These are phyloP conservation scores for Leishmania martiniquensis DNA, from an alignment of 208 protist species.

Conservation along the genomic window DNA sequence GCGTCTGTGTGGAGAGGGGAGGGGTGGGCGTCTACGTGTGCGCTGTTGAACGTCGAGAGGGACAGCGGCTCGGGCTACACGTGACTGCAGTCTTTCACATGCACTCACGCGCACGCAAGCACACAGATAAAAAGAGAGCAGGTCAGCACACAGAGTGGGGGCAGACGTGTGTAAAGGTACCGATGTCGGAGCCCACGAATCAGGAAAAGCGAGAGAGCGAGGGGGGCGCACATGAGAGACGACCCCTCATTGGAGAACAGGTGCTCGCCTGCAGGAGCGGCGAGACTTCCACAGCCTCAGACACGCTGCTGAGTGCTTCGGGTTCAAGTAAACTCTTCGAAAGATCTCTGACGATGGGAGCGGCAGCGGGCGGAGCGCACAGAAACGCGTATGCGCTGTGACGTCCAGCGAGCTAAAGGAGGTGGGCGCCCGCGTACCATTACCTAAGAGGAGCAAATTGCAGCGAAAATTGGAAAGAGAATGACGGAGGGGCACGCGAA, in stretches of 20 bases:
- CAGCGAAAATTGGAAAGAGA: neutral
- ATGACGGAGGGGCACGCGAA: neutral
- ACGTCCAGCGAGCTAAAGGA: neutral
- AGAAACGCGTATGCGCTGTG: neutral
- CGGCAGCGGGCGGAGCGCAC: neutral
- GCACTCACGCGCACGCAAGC: neutral
- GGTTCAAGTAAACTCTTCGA: neutral
- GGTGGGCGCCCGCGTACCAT: neutral
- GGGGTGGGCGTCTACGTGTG: neutral
- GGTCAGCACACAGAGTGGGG: neutral
- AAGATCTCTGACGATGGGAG: neutral
- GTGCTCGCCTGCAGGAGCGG: neutral
- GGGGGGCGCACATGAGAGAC: neutral
- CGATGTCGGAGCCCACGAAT: neutral
- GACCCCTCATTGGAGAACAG: neutral
- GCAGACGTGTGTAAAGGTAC: neutral
- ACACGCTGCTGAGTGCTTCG: neutral
- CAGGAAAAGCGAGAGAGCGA: neutral
- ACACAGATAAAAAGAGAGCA: neutral
- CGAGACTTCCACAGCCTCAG: neutral
- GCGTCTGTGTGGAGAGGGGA: neutral
- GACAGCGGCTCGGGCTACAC: neutral
- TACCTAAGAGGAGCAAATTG: neutral
- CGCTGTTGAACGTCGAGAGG: neutral
- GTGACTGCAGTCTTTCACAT: neutral